Base-by-base conservation (phyloP, 345 rosid genomes). In the Punica granatum region DNA sequence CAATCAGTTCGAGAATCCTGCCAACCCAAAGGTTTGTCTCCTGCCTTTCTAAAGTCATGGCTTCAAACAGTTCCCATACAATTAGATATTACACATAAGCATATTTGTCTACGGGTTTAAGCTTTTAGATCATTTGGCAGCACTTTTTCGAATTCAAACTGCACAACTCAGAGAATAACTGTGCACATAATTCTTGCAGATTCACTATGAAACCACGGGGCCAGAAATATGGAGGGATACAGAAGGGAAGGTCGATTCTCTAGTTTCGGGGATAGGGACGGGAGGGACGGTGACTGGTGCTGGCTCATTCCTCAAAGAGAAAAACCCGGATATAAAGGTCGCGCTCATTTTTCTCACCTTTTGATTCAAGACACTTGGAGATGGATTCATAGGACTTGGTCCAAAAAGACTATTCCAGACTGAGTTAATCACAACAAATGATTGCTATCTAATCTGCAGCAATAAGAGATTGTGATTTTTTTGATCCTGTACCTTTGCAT, bases 231-330 rank as follows among this genome's bases (percentile, higher is more conserved):
- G 80, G 83, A 66, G 66, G 44, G 78, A 71, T 67, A 71, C 85
- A 0, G 78, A 69, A 36, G 82, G 85, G 66, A 79, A 70, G 73
- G 81, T 84, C 28, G 90, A 88, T 75, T 80, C 75, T 15, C 35
- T 85, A 15, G 72, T 85, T 44, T 65, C 87, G 3, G 89, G 78
- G 16, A 63, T 85, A 31, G 85, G 89, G 64, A 85, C 86, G 6
- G 85, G 83, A 32, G 89, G 89, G 14, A 85, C 83, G 0, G 69
- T 84, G 63, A 79, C 72, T n/a, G 96, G 92, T 19, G 75, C 70
- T 3, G 97, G 97, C 37, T 84, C 61, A 73, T 91, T 74, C 31
- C 89, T 87, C 11, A 91, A 84, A 76, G 90, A 87, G 79, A 77
- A 80, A 70, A 85, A 85, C 25, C 74, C 85, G 14, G 76, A 81